Base-by-base conservation (phyloP, 1,284 basidiomycete species). In the Apiotrichum sp. region DNA sequence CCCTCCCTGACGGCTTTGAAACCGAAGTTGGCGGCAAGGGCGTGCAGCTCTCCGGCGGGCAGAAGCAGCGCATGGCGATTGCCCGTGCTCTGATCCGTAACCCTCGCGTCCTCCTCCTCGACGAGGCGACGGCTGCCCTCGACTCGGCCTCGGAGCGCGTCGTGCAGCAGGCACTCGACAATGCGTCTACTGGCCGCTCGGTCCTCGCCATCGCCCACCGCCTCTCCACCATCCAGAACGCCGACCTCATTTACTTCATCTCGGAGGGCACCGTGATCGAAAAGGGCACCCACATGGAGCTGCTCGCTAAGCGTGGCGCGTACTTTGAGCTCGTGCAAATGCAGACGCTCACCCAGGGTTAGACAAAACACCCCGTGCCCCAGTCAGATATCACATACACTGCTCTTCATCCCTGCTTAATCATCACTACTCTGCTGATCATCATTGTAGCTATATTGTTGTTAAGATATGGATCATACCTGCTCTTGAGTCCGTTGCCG, bases 21-120 rank as follows among this genome's bases (percentile, higher is more conserved):
- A 96, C 92, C 3, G 82, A 91, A 66, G 89, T 95, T 50, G 96
- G 95, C 62, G 89, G 90, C 54, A 97, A 97, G 76, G 95, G 93
- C 13, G 86, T 87, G 6, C 90, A 93, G 70, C 80, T 98, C 6
- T 91, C 88, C 34, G 93, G 93, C 67, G 58, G 59, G 34, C 67
- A 72, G 63, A 73, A 73, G 65, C 87, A 95, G 81, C 90, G 93
- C 70, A 92, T 98, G 66, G 93, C 95, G 38, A 97, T 98, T 65
- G 95, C 95, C 2, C 86, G 95, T 63, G 95, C 91, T 11, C 81
- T 98, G 14, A 83, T 98, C 50, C 84, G 93, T 7, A 92, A 98
- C 68, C 95, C 95, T 38, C 91, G 90, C 74, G 87, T 98, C 29
- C 80, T 97, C 39, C 78, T 98, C 22, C 79, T 93, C 56, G 89